Conservation (phyloP, 1,139 yeast genomes). For the Lodderomyces parapsilosis region DNA sequence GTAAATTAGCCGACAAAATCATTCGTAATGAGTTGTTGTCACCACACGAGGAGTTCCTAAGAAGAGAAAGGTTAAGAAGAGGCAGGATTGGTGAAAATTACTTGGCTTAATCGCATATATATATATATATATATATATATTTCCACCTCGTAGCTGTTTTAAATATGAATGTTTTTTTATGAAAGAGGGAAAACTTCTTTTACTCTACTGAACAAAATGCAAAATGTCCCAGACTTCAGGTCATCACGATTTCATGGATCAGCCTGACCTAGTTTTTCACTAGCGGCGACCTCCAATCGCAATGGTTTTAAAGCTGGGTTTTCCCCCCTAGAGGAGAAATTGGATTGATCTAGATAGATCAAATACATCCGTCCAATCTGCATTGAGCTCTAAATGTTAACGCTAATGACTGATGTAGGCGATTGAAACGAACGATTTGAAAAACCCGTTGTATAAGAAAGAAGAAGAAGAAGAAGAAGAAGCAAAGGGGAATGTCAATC, state of each 20-base stretch:
- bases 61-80: slow-evolving; percentile 38
- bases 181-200: no score
- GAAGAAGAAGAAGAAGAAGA: slow-evolving; percentile 6
- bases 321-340: slow-evolving; percentile 8
- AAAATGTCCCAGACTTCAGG: slow-evolving; percentile 80
- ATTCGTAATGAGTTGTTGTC: slow-evolving; percentile 32
- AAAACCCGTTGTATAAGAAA: neutral
- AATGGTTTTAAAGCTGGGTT: slow-evolving; percentile 71
- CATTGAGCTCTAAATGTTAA: slow-evolving; percentile 11
- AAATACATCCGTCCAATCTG: slow-evolving; percentile 9
- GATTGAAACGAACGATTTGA: slow-evolving; percentile 3
- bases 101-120: slow-evolving; percentile 19
- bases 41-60: slow-evolving; percentile 28
- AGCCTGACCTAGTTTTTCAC: slow-evolving; percentile 35
- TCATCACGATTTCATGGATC: slow-evolving; percentile 78
- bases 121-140: no score
- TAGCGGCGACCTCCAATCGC: slow-evolving; percentile 86
- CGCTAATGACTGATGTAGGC: slow-evolving; percentile 6
- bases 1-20: slow-evolving; percentile 30
- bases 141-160: neutral
- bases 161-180: neutral
- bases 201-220: neutral
- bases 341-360: slow-evolving; percentile 26
- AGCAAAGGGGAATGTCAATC: neutral
- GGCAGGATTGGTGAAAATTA: slow-evolving; percentile 49